These are phyloP conservation scores for Wickerhamomyces strasburgensis DNA, from an alignment of 805 yeast genomes.

Conservation along the genomic window DNA sequence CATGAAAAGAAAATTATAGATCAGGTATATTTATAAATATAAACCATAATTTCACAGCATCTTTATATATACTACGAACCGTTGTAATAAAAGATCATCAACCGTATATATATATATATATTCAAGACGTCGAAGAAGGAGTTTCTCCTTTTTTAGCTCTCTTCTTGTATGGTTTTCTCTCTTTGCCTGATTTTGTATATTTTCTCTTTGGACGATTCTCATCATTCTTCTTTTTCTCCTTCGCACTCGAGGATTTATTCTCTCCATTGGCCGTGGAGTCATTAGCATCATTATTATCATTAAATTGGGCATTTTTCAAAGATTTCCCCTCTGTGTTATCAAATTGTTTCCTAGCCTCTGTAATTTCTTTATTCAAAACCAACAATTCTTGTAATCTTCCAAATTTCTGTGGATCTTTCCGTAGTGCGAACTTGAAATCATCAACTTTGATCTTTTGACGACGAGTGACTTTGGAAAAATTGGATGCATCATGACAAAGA, in stretches of 20 bases:
- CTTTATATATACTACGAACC: no score
- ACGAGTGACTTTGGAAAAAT: constrained; percentile 44
- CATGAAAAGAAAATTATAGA: no score
- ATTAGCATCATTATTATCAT: constrained; percentile 25
- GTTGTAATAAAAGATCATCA: no score
- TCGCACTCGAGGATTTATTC: constrained; percentile 5
- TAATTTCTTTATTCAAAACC: constrained; percentile 52
- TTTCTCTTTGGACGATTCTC: constrained; percentile 26
- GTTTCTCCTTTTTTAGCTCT: constrained; percentile 25
- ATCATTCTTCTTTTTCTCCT: constrained; percentile 11
- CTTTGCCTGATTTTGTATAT: constrained; percentile 28
- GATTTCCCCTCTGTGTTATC: constrained; percentile 53
- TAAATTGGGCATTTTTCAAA: constrained; percentile 24
- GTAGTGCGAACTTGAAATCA: constrained; percentile 64
- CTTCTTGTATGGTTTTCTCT: constrained; percentile 29
- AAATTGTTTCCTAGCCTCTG: constrained; percentile 62
- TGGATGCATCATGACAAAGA: constrained; percentile 50
- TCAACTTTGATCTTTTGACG: constrained; percentile 65
- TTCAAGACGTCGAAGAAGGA: not conserved
- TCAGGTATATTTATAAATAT: no score
- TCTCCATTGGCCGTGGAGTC: constrained; percentile 26
- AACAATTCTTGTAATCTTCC: constrained; percentile 67
- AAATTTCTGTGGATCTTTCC: constrained; percentile 60
- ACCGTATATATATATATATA: not conserved
- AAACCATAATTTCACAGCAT: no score